phyloP scores from a whole-genome alignment of 2,329 filamentous ascomycete species.

The Penicillium capsulatum region DNA sequence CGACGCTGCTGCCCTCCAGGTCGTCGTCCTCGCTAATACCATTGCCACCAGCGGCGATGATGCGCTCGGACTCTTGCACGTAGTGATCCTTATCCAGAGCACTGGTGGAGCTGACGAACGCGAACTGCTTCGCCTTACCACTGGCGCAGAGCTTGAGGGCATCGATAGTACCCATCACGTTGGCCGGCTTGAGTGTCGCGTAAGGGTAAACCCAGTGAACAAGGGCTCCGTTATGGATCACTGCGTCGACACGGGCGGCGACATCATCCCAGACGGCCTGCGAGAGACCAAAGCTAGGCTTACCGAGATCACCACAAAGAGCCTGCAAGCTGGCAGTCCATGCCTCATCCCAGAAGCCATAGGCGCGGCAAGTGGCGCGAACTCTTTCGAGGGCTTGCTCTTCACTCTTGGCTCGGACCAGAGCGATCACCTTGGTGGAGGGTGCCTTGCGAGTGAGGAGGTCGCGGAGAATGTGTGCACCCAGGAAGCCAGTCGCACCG shows the following conservation, averaged over 20 bases:
- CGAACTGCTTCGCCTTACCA: constrained; percentile 73
- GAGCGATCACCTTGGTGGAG: constrained; percentile 63
- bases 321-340: constrained; percentile 64
- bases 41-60: constrained; percentile 56
- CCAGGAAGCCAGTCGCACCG: constrained; percentile 85
- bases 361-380: constrained; percentile 64
- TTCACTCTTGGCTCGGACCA: constrained; percentile 66
- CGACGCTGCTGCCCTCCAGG: constrained; percentile 68
- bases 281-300: constrained; percentile 69
- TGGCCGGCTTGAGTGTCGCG: constrained; percentile 64
- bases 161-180: constrained; percentile 78
- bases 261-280: constrained; percentile 62
- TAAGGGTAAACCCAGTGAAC: constrained; percentile 81
- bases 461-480: constrained; percentile 73
- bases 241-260: constrained; percentile 62
- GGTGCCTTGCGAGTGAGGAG: constrained; percentile 59
- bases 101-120: constrained; percentile 78
- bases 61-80: constrained; percentile 64
- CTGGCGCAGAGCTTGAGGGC: constrained; percentile 69
- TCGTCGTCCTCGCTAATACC: constrained; percentile 73
- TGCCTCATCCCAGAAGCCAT: constrained; percentile 66
- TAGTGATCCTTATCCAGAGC: constrained; percentile 80
- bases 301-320: constrained; percentile 69
- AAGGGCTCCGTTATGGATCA: constrained; percentile 77
- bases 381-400: constrained; percentile 62